Percentiles rank a stretch among this genome's conserved stretches.
Conservation (phyloP, 2,329 filamentous ascomycete species). For the Sporothrix curviconia region DNA sequence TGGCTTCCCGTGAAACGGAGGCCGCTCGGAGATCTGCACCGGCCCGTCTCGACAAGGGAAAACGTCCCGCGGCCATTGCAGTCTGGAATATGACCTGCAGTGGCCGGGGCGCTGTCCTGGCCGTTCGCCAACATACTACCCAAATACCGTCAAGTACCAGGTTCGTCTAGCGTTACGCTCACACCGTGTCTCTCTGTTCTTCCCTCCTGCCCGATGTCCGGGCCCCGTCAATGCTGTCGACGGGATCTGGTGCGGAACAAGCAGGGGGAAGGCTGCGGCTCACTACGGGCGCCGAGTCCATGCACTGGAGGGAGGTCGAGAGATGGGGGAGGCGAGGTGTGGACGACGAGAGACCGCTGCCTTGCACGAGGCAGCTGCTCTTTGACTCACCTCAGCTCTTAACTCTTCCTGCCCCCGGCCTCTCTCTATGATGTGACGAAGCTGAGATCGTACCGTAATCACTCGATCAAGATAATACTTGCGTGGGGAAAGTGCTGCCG, state of each 20-base stretch:
- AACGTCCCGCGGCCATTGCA: not conserved
- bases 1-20: slow-evolving; percentile 8
- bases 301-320: slow-evolving; percentile 24
- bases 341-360: not conserved
- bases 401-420: not conserved
- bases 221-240: not conserved
- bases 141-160: slow-evolving; percentile 8
- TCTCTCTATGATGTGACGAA: slow-evolving; percentile 42
- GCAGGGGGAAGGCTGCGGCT: slow-evolving; percentile 45
- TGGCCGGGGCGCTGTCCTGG: not conserved
- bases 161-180: slow-evolving; percentile 18
- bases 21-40: not conserved
- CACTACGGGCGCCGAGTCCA: slow-evolving; percentile 80
- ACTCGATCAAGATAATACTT: slow-evolving; percentile 99
- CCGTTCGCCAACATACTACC: not conserved
- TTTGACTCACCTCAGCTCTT: not conserved
- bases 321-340: not conserved
- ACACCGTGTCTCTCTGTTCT: slow-evolving; percentile 15
- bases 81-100: not conserved
- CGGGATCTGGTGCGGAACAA: not conserved
- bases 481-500: slow-evolving; percentile 97
- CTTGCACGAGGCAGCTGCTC: not conserved
- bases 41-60: not conserved
- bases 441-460: slow-evolving; percentile 94
- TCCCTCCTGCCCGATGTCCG: not conserved